Percentiles rank a stretch among this genome's conserved stretches.
These are phyloP conservation scores for Zychaea mexicana DNA, from an alignment of 371 early-diverging fungal genomes.

Conservation along the genomic window DNA sequence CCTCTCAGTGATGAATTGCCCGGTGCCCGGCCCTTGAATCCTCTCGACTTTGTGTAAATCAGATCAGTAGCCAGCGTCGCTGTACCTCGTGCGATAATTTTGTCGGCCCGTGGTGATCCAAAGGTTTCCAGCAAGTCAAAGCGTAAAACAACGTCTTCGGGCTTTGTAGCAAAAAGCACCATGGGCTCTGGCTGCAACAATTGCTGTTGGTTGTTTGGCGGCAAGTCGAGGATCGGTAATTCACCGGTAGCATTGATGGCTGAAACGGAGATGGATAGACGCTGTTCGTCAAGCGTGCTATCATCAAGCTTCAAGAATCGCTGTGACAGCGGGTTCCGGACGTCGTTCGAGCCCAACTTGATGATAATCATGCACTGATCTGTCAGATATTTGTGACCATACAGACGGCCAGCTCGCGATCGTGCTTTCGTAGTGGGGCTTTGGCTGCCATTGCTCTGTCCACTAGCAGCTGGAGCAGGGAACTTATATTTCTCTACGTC, in stretches of 20 bases:
- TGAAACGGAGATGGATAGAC: slow-evolving; percentile 62
- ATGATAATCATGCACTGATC: slow-evolving; percentile 67
- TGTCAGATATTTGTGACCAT: slow-evolving; percentile 71
- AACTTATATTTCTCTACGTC: neutral
- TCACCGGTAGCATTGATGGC: slow-evolving; percentile 66
- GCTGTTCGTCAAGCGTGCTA: slow-evolving; percentile 31
- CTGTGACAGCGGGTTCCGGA: slow-evolving; percentile 46
- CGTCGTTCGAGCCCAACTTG: slow-evolving; percentile 71
- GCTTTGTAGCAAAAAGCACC: slow-evolving; percentile 54
- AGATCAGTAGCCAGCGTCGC: slow-evolving; percentile 56
- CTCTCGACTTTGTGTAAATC: slow-evolving; percentile 40
- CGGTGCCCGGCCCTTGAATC: slow-evolving; percentile 34
- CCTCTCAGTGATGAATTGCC: slow-evolving; percentile 46
- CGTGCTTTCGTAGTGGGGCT: slow-evolving; percentile 11
- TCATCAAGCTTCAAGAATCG: slow-evolving; percentile 27
- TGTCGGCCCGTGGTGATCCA: slow-evolving; percentile 39
- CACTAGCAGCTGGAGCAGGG: neutral
- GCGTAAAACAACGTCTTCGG: slow-evolving; percentile 58
- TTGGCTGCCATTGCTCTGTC: neutral
- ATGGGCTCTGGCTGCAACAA: slow-evolving; percentile 59
- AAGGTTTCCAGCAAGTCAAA: slow-evolving; percentile 73
- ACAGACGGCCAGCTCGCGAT: slow-evolving; percentile 48
- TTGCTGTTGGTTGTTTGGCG: slow-evolving; percentile 35
- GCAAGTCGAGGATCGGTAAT: slow-evolving; percentile 64
- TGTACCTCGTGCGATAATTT: slow-evolving; percentile 62